phyloP scores from a whole-genome alignment of 2,329 filamentous ascomycete genomes.

The Hypoxylon sp. region DNA sequence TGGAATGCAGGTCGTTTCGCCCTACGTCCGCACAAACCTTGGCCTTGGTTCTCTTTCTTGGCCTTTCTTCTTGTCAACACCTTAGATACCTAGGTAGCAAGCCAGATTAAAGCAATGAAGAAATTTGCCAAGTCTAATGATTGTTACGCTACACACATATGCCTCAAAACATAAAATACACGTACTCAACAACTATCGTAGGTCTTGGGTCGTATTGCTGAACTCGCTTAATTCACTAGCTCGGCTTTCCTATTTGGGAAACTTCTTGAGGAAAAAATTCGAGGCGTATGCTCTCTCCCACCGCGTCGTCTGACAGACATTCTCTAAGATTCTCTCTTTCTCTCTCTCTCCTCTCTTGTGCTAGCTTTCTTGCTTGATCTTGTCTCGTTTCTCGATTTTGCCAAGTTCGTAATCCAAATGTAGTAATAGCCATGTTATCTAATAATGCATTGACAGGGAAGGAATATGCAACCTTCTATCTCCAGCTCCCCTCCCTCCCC shows the following conservation, averaged over 20 bases:
- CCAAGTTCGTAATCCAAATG: constrained; percentile 1
- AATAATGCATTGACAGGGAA: constrained; percentile 5
- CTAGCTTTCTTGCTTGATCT: background rate
- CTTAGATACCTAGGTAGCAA: too few relatives aligned
- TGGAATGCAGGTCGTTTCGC: background rate
- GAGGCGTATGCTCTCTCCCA: background rate
- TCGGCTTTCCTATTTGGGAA: constrained; percentile 3
- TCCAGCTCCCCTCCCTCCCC: background rate
- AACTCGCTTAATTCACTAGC: constrained; percentile 3
- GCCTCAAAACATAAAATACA: background rate
- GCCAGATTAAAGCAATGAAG: too few relatives aligned
- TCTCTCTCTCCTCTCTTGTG: background rate
- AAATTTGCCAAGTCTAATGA: background rate
- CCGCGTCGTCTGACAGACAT: background rate
- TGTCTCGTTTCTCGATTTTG: background rate
- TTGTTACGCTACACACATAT: background rate
- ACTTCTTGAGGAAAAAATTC: background rate
- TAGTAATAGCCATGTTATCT: background rate
- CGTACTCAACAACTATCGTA: too few relatives aligned
- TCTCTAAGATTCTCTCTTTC: background rate
- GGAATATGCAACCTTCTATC: constrained; percentile 1
- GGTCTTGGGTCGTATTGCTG: background rate
- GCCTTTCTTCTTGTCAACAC: too few relatives aligned
- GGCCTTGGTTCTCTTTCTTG: background rate
- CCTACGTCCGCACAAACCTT: background rate